Base-by-base conservation (phyloP, 805 yeast species). In the Suhomyces sp. region DNA sequence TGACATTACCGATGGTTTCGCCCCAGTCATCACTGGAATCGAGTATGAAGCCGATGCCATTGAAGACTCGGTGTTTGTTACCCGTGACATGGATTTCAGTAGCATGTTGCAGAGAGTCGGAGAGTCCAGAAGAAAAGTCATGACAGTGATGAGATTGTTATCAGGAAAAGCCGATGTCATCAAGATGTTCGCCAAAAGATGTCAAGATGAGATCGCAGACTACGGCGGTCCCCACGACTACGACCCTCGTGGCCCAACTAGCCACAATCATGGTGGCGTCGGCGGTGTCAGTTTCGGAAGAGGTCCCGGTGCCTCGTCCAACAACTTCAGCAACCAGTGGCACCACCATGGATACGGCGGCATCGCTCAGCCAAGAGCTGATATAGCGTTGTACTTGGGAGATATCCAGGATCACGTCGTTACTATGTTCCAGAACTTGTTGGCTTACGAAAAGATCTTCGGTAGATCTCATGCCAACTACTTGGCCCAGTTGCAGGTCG, bases 201-300 rank as follows among this genome's bases (percentile, higher is more conserved):
- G 70, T 27, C 67, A 64, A 31, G 70, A 66, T 47, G 69, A 66
- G 36, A 66, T 64, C 1, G 53, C 53, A 12, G 17, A 15, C 23
- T 40, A 50, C n/a, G 38, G 50, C 10, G 10, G 50, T 10, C 17
- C 48, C 49, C 24, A 50, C 31, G 17, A 56, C 54, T 31, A 15
- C 24, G 44, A 46, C 19, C 52, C 40, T 17, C n/a, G 15, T 19
- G 48, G 48, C 27, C 57, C 66, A 2, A 52, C 58, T 6, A 57
- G 46, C n/a, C 59, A 19, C 19, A 19, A 19, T 52, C 55, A 49
- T 13, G 58, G 51, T 13, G 56, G 53, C 10, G 50, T 49, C 5
- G 55, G 55, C 9, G 76, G 75, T 6, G 69, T 67, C 41, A 63
- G 69, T 26, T 72, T 71, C 55, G 76, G 74, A 5, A 74, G 72